Evolutionary conservation across 371 early-diverging fungal species (phyloP), one percentile per base, ranked within the genome.

Genomic region (Apophysomyces sp.): DNA sequence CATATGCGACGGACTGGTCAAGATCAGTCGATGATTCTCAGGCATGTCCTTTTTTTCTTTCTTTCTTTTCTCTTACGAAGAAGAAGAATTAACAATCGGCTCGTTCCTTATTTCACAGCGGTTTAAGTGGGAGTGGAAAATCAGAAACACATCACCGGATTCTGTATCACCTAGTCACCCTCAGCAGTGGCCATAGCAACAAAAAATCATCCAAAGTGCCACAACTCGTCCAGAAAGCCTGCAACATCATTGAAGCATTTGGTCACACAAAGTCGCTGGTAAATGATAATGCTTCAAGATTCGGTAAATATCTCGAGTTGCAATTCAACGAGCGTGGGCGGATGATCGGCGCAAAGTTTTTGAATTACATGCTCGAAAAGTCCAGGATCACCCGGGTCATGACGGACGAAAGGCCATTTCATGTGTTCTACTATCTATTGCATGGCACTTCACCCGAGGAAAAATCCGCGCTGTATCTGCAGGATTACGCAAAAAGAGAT

Each of bases 351-450:
- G 89, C 89, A 7, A 95, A 93, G 72, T 75, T 91, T 58, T 78
- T 94, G 40, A 91, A 93, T 61, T 98, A 94, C 70, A 81, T 96
- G 55, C 79, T 98, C 16, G 98, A 99, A 62, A 68, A 87, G 87
- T 73, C 79, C 73, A 83, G 92, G 29, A 82, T 92, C 26, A 77
- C 85, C 5, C 72, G 74, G 31, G 64, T 71, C 13, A 52, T 76
- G 36, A 80, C 77, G 16, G 86, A 86, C 57, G 91, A 95, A 59
- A 82, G 92, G 58, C 96, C 90, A 72, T 98, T 95, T 75, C 94
- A 98, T 72, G 88, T 96, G 37, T 93, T 98, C 67, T 93, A 97
- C 70, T 89, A 94, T 52, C 77, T 98, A 9, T 73, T 91, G 11
- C 82, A 78, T 30, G 77, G 77, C 21, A 62, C 68, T 2, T 55